Percentiles rank a stretch among this genome's conserved stretches.
Evolutionary conservation across 2,329 filamentous ascomycete species (phyloP).

Genomic region (Colletotrichum gloeosporioides): DNA sequence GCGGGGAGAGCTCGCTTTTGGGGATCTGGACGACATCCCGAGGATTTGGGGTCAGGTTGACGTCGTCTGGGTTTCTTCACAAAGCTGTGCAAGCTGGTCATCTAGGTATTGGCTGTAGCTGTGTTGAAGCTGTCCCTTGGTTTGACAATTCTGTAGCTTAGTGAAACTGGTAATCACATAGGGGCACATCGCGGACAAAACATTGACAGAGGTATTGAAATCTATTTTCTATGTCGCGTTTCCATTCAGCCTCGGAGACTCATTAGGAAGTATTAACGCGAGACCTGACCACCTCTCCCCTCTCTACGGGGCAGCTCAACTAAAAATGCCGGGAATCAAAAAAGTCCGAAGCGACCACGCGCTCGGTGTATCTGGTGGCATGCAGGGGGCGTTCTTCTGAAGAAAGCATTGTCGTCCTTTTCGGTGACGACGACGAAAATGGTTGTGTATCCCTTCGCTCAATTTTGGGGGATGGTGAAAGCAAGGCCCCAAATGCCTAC

Average conservation of each 20-base stretch:
- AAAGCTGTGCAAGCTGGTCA: not conserved
- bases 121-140: too few relatives aligned
- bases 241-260: conserved; percentile 9
- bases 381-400: not conserved
- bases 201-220: conserved; percentile 2
- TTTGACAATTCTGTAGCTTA: too few relatives aligned
- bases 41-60: not conserved
- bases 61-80: not conserved
- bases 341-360: conserved; percentile 3
- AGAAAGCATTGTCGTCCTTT: conserved; percentile 11
- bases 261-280: conserved; percentile 8
- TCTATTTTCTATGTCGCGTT: conserved; percentile 17
- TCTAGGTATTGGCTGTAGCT: too few relatives aligned
- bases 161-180: not conserved
- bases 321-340: conserved; percentile 16
- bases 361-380: not conserved
- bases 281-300: not conserved
- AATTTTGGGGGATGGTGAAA: conserved; percentile 11
- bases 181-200: not conserved
- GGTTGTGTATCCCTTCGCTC: conserved; percentile 6
- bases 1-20: conserved; percentile 6
- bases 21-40: not conserved
- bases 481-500: conserved; percentile 13
- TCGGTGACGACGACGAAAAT: conserved; percentile 1
- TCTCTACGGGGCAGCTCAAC: not conserved